These are phyloP conservation scores for Trichophyton benhamiae DNA, from an alignment of 2,329 filamentous ascomycete species.

Conservation along the genomic window DNA sequence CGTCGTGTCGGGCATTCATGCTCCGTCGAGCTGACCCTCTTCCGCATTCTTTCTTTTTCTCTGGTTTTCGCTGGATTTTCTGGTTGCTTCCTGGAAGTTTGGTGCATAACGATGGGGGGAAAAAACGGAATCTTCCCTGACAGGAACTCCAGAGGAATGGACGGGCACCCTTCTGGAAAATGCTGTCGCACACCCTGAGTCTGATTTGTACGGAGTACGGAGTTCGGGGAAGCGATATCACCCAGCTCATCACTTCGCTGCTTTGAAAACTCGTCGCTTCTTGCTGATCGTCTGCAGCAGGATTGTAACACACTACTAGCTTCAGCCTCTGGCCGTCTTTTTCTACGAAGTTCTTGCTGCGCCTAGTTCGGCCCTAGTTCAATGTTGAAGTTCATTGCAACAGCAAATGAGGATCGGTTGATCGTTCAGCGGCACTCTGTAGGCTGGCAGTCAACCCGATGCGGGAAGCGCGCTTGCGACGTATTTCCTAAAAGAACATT, in stretches of 20 bases:
- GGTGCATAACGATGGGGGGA: not conserved
- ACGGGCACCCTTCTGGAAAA: too few species aligned
- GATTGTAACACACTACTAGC: too few species aligned
- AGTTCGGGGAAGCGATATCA: not conserved
- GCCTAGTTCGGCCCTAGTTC: not conserved
- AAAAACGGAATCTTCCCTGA: too few species aligned
- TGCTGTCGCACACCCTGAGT: too few species aligned
- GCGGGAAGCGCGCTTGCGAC: constrained; percentile 2
- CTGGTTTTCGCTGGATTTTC: not conserved
- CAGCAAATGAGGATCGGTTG: not conserved
- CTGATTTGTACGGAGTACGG: too few species aligned
- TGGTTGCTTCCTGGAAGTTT: not conserved
- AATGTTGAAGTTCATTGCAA: not conserved
- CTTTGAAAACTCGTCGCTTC: not conserved
- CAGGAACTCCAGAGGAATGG: too few species aligned
- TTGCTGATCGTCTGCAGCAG: not conserved
- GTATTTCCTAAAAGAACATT: not conserved
- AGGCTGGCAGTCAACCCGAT: not conserved
- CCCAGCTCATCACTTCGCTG: not conserved
- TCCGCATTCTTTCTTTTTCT: not conserved
- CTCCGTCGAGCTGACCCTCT: not conserved
- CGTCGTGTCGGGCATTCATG: not conserved
- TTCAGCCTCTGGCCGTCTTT: not conserved
- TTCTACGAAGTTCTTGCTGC: not conserved
- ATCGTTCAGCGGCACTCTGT: not conserved